These are phyloP conservation scores for Kwoniella sp. DNA, from an alignment of 768 basidiomycete species.

Conservation along the genomic window DNA sequence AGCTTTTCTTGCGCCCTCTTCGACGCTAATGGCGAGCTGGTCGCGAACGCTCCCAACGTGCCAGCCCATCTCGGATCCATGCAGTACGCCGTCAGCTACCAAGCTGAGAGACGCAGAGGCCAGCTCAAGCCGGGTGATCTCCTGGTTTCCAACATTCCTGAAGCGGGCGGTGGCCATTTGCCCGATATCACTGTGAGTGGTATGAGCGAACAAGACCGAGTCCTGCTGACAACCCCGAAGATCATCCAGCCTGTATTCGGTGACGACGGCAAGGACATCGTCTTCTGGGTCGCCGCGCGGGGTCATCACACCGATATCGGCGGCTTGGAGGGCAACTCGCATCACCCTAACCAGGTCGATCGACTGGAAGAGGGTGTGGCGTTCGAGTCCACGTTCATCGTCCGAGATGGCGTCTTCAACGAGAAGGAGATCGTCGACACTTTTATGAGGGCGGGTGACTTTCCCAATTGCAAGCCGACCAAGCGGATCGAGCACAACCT, in stretches of 20 bases:
- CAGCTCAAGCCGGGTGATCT: conserved; percentile 76
- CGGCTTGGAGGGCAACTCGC: conserved; percentile 52
- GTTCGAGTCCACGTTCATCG: conserved; percentile 21
- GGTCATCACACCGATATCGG: conserved; percentile 77
- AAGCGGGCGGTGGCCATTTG: conserved; percentile 57
- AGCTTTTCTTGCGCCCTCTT: conserved; percentile 30
- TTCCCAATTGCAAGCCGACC: conserved; percentile 30
- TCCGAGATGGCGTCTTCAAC: conserved; percentile 31
- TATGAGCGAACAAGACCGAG: neutral
- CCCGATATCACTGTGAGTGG: conserved; percentile 84
- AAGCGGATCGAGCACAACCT: conserved; percentile 35
- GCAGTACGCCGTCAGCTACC: conserved; percentile 32
- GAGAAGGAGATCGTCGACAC: conserved; percentile 33
- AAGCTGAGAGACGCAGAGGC: conserved; percentile 27
- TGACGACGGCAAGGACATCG: conserved; percentile 55
- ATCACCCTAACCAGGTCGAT: conserved; percentile 27
- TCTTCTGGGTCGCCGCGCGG: conserved; percentile 67
- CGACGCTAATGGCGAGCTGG: conserved; percentile 18
- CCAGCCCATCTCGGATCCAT: conserved; percentile 38
- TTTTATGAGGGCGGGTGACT: conserved; percentile 34
- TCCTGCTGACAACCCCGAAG: too few relatives aligned
- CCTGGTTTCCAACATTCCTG: conserved; percentile 64
- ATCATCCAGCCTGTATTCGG: conserved; percentile 84
- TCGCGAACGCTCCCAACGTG: conserved; percentile 28
- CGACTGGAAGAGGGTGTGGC: conserved; percentile 22